Percentiles rank a stretch among this genome's conserved stretches.
Evolutionary conservation across 768 basidiomycete species (phyloP).

Genomic region (Polyporus arcularius): DNA sequence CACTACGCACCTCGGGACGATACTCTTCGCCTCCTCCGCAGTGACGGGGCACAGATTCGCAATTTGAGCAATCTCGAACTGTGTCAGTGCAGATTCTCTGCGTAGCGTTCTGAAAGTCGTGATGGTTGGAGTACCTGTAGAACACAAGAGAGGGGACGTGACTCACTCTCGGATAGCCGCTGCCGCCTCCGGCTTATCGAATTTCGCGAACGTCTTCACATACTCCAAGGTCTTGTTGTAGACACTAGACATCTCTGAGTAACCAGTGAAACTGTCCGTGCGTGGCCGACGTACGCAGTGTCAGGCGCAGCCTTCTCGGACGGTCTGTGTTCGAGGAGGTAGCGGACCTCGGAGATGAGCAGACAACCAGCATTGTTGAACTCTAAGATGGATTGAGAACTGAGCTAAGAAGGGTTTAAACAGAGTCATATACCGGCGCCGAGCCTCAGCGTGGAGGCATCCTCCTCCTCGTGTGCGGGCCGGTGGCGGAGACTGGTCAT

Average conservation of each 20-base stretch:
- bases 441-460: slow-evolving; percentile 82
- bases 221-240: slow-evolving; percentile 94
- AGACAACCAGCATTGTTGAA: slow-evolving; percentile 92
- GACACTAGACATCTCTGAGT: slow-evolving; percentile 49
- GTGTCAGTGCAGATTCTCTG: slow-evolving; percentile 76
- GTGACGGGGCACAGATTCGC: slow-evolving; percentile 88
- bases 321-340: slow-evolving; percentile 76
- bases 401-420: background rate
- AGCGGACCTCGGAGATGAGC: slow-evolving; percentile 90
- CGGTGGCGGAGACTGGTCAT: slow-evolving; percentile 63
- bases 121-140: slow-evolving; percentile 2
- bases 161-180: slow-evolving; percentile 85
- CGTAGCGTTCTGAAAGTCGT: slow-evolving; percentile 62
- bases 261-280: background rate
- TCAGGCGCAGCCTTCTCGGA: slow-evolving; percentile 82
- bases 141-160: background rate
- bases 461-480: slow-evolving; percentile 81
- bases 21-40: slow-evolving; percentile 89
- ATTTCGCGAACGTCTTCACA: slow-evolving; percentile 89
- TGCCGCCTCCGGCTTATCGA: slow-evolving; percentile 82
- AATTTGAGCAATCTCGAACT: slow-evolving; percentile 92
- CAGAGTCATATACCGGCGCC: slow-evolving; percentile 54
- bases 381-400: slow-evolving; percentile 44
- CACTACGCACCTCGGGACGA: slow-evolving; percentile 75
- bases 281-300: slow-evolving; percentile 62